Evolutionary conservation across 1,139 yeast species (phyloP).

Genomic region (Arxiozyma slooffiae): DNA sequence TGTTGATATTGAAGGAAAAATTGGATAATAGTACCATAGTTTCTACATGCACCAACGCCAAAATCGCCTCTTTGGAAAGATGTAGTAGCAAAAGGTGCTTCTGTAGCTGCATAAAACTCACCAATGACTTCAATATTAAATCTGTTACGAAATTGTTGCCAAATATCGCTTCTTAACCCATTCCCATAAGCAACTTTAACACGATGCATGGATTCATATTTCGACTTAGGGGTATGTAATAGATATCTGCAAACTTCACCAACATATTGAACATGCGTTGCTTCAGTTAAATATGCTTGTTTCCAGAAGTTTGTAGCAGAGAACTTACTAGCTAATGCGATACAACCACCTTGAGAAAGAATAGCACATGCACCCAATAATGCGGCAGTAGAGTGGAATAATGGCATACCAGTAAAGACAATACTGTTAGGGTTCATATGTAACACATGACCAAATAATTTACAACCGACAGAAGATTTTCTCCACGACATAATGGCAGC

Average conservation of each 20-base stretch:
- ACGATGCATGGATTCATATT: constrained; percentile 58
- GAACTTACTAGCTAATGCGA: constrained; percentile 73
- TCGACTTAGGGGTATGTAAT: constrained; percentile 50
- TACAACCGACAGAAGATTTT: constrained; percentile 60
- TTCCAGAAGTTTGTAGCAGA: constrained; percentile 86
- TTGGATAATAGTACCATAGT: constrained; percentile 61
- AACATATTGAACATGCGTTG: constrained; percentile 84
- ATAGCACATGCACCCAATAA: constrained; percentile 75
- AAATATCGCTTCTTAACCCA: constrained; percentile 86
- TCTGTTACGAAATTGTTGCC: constrained; percentile 69
- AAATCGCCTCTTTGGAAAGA: constrained; percentile 67
- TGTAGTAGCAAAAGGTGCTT: constrained; percentile 85
- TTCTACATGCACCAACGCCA: constrained; percentile 86
- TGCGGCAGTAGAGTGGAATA: constrained; percentile 91
- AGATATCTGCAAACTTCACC: constrained; percentile 93
- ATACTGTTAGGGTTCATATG: constrained; percentile 46
- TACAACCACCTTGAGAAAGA: constrained; percentile 60
- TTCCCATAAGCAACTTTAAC: constrained; percentile 80
- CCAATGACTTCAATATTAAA: constrained; percentile 71
- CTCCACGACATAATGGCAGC: constrained; percentile 93
- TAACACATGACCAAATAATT: constrained; percentile 61
- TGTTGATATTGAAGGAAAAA: constrained; percentile 48
- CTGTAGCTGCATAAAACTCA: constrained; percentile 92
- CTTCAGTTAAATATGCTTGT: constrained; percentile 59
- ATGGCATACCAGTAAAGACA: constrained; percentile 88